Evolutionary conservation across 2,329 filamentous ascomycete genomes (phyloP).

Genomic region (Saccharata proteae): DNA sequence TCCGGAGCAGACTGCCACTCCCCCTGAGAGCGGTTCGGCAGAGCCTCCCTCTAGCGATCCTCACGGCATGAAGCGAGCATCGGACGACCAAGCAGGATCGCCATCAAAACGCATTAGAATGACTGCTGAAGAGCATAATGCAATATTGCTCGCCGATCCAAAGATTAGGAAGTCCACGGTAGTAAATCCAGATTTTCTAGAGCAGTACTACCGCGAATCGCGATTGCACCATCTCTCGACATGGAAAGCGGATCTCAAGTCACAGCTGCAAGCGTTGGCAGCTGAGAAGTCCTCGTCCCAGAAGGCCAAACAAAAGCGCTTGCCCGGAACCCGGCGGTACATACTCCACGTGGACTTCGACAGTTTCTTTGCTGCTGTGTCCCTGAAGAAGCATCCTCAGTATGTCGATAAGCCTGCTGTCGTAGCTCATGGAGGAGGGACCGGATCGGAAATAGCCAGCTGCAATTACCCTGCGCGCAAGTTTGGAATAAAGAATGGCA

Average conservation of each 20-base stretch:
- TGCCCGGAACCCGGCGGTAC: slow-evolving; percentile 59
- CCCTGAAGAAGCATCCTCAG: slow-evolving; percentile 64
- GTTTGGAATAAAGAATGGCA: slow-evolving; percentile 88
- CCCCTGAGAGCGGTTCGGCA: neutral
- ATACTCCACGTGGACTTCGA: slow-evolving; percentile 96
- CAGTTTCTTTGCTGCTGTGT: slow-evolving; percentile 95
- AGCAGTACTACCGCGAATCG: slow-evolving; percentile 91
- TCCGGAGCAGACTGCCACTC: neutral
- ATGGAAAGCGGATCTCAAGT: slow-evolving; percentile 93
- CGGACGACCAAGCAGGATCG: slow-evolving; percentile 2
- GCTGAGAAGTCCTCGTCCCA: slow-evolving; percentile 51
- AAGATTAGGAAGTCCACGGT: slow-evolving; percentile 79
- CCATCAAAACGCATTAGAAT: slow-evolving; percentile 33
- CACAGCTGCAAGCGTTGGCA: slow-evolving; percentile 70
- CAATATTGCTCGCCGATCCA: slow-evolving; percentile 69
- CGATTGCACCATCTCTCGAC: slow-evolving; percentile 88
- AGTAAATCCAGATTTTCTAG: slow-evolving; percentile 83
- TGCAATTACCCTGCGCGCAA: slow-evolving; percentile 88
- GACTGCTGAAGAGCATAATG: slow-evolving; percentile 90
- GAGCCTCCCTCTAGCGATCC: neutral
- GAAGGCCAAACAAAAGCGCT: slow-evolving; percentile 39
- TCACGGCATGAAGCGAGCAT: slow-evolving; percentile 1
- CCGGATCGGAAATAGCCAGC: slow-evolving; percentile 88
- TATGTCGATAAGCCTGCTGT: slow-evolving; percentile 68
- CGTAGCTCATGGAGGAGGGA: slow-evolving; percentile 76